A percentile compares a stretch with the other conserved stretches of the same genome.
Evolutionary conservation across 768 basidiomycete species (phyloP).

Genomic region (Boletus rufocinnamomeus): DNA sequence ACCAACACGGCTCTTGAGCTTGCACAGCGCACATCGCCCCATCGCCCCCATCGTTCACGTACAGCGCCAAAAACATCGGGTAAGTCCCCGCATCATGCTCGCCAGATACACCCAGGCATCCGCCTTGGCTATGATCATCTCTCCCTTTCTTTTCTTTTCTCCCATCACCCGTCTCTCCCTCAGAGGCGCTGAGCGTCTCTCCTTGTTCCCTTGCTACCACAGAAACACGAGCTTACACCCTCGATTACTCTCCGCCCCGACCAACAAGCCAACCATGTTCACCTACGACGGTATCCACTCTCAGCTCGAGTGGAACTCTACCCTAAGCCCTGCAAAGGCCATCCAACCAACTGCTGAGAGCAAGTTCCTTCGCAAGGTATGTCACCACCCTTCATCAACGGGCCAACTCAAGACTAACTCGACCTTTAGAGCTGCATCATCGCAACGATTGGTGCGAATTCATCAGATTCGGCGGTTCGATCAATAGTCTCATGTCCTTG

Average conservation of each 20-base stretch:
- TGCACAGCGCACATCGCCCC: conserved; percentile 9
- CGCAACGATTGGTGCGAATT: conserved; percentile 86
- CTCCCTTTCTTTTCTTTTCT: conserved; percentile 12
- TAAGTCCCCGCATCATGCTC: conserved; percentile 19
- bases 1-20: background rate
- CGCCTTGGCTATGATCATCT: conserved; percentile 7
- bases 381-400: conserved; percentile 18
- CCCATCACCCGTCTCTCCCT: conserved; percentile 18
- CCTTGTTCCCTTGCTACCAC: conserved; percentile 1
- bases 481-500: conserved; percentile 12
- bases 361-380: conserved; percentile 89
- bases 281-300: conserved; percentile 64
- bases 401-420: conserved; percentile 5
- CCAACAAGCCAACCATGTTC: conserved; percentile 44
- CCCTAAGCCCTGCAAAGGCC: conserved; percentile 70
- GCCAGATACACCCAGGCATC: conserved; percentile 6
- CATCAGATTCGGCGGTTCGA: background rate
- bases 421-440: conserved; percentile 86
- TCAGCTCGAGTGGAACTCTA: conserved; percentile 92
- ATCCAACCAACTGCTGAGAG: conserved; percentile 74
- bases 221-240: conserved; percentile 12
- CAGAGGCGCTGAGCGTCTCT: conserved; percentile 18
- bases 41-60: conserved; percentile 12
- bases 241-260: conserved; percentile 12
- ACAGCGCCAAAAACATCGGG: conserved; percentile 15